Evolutionary conservation across 2,329 filamentous ascomycete species (phyloP).

Genomic region (Colletotrichum higginsianum): DNA sequence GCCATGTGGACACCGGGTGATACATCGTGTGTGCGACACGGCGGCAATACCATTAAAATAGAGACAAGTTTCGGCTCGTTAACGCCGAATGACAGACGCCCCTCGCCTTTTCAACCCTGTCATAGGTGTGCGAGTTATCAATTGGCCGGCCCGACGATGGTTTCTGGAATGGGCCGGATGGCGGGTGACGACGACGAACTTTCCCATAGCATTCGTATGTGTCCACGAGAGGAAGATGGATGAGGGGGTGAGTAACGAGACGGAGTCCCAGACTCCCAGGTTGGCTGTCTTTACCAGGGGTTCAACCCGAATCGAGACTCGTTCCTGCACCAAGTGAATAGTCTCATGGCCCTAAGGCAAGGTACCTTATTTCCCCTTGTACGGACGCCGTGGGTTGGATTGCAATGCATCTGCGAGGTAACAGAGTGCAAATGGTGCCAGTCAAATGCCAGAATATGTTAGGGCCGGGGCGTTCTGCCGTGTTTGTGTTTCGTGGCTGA

Average conservation of each 20-base stretch:
- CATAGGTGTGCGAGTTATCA: background rate
- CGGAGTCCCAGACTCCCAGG: constrained; percentile 18
- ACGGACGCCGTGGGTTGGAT: constrained; percentile 2
- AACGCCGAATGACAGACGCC: background rate
- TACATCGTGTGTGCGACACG: constrained; percentile 13
- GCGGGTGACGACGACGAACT: constrained; percentile 9
- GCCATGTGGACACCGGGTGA: constrained; percentile 21
- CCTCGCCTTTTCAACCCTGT: constrained; percentile 1
- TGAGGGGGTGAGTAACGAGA: constrained; percentile 12
- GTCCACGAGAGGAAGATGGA: background rate
- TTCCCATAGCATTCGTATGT: constrained; percentile 18
- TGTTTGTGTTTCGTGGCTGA: constrained; percentile 35
- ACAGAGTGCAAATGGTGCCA: constrained; percentile 2
- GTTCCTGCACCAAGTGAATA: constrained; percentile 38
- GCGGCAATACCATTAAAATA: background rate
- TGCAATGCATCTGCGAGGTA: background rate
- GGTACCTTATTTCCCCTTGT: constrained; percentile 35
- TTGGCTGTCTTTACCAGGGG: constrained; percentile 30
- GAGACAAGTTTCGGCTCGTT: constrained; percentile 6
- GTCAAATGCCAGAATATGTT: background rate
- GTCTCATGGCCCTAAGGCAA: constrained; percentile 36
- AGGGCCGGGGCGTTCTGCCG: constrained; percentile 17
- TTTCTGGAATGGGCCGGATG: constrained; percentile 13
- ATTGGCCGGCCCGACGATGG: background rate
- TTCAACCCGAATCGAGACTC: constrained; percentile 34